Evolutionary conservation across 176 grass and related monocot genomes (phyloP).

Genomic region (Zizania latifolia): DNA sequence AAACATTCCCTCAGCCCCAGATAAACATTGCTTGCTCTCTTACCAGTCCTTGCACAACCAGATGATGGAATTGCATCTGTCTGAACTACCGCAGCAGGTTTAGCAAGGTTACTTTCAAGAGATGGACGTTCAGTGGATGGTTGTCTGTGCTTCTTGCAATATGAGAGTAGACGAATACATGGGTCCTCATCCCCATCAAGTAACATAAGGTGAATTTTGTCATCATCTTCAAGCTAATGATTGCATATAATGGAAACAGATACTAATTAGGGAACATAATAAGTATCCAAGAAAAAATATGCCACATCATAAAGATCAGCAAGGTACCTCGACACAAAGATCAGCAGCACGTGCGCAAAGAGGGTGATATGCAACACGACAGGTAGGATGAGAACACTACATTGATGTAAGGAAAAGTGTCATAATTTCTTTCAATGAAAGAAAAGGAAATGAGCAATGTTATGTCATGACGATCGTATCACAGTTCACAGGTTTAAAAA

Average conservation of each 20-base stretch:
- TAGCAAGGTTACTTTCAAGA: constrained; percentile 36
- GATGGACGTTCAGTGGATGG: constrained; percentile 72
- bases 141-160: constrained; percentile 95
- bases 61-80: constrained; percentile 49
- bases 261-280: constrained; percentile 24
- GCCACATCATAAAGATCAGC: neutral
- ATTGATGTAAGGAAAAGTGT: constrained; percentile 21
- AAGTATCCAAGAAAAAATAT: constrained; percentile 22
- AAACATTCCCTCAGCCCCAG: neutral
- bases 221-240: constrained; percentile 87
- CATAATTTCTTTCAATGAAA: neutral
- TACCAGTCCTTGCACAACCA: constrained; percentile 97
- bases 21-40: constrained; percentile 14
- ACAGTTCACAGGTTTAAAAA: constrained; percentile 40
- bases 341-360: constrained; percentile 99
- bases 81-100: constrained; percentile 34
- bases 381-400: constrained; percentile 93
- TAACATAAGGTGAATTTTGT: constrained; percentile 82
- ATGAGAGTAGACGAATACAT: constrained; percentile 93
- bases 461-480: constrained; percentile 21
- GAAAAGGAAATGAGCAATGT: neutral
- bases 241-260: neutral
- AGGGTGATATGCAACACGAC: constrained; percentile 96
- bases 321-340: constrained; percentile 86
- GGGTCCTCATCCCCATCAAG: constrained; percentile 86